A percentile compares a stretch with the other conserved stretches of the same genome.
Conservation (phyloP, 495 filamentous ascomycete genomes). For the Aspergillus biplanus region DNA sequence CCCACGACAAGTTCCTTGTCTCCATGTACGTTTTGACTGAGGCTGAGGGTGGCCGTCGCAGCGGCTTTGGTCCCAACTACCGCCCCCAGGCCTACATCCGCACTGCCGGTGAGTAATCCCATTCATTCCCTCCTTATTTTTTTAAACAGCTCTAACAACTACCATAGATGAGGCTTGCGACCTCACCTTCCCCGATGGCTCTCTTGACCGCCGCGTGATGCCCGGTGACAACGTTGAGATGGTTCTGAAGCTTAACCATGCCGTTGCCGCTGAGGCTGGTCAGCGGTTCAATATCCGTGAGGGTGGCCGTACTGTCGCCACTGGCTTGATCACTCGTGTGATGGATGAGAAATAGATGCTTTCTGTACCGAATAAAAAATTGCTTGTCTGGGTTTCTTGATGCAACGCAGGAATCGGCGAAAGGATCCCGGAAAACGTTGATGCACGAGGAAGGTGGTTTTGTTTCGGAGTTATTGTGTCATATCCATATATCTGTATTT, state of each 20-base stretch:
- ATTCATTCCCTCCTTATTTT: neutral
- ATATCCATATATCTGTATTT: conserved; percentile 46
- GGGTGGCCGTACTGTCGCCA: conserved; percentile 91
- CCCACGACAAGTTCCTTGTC: conserved; percentile 86
- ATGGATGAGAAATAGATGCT: conserved; percentile 43
- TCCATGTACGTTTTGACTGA: conserved; percentile 97
- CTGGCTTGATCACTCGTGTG: conserved; percentile 87
- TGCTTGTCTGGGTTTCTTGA: conserved; percentile 31
- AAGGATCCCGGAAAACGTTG: conserved; percentile 33
- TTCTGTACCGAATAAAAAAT: conserved; percentile 42
- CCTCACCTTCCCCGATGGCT: conserved; percentile 81
- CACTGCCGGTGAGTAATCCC: conserved; percentile 68
- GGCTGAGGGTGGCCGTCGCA: conserved; percentile 96
- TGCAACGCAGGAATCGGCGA: conserved; percentile 45
- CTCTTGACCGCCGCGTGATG: conserved; percentile 80
- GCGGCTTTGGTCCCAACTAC: conserved; percentile 91
- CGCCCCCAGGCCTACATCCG: conserved; percentile 93
- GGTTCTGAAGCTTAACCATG: conserved; percentile 76
- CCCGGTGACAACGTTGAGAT: conserved; percentile 99
- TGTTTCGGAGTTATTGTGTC: conserved; percentile 46
- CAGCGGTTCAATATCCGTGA: conserved; percentile 97
- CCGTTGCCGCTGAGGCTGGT: conserved; percentile 83
- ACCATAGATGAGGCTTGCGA: conserved; percentile 72
- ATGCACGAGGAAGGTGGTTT: conserved; percentile 26
- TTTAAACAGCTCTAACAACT: conserved; percentile 13